A percentile compares a stretch with the other conserved stretches of the same genome.
Conservation (phyloP, 2,329 filamentous ascomycete species). For the Graphilbum ipis-grandicollis region DNA sequence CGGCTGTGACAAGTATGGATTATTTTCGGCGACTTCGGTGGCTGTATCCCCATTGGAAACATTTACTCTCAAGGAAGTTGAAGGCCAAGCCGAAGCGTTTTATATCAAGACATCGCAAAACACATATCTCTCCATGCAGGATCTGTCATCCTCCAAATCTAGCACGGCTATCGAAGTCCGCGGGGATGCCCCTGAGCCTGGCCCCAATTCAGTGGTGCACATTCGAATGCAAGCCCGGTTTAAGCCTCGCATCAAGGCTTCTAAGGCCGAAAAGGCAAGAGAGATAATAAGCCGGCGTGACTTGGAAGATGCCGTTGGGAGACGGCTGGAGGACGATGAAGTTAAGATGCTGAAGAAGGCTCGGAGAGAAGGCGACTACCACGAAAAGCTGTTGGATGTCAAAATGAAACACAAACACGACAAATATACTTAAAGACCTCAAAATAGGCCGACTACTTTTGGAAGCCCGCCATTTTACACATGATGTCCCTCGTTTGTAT, state of each 20-base stretch:
- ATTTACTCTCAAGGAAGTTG: conserved; percentile 48
- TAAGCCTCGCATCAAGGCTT: conserved; percentile 65
- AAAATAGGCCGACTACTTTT: neutral
- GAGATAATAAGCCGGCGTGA: conserved; percentile 78
- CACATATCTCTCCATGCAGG: conserved; percentile 48
- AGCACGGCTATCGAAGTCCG: conserved; percentile 45
- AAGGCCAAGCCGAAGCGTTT: conserved; percentile 49
- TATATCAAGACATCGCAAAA: conserved; percentile 57
- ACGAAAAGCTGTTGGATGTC: conserved; percentile 70
- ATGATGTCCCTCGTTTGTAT: neutral
- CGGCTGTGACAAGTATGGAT: conserved; percentile 67
- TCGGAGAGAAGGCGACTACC: conserved; percentile 71
- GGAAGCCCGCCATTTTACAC: neutral
- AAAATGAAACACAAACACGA: conserved; percentile 90
- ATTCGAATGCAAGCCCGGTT: conserved; percentile 92
- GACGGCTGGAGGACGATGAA: conserved; percentile 68
- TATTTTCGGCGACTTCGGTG: conserved; percentile 58
- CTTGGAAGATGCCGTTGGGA: conserved; percentile 63
- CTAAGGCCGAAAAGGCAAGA: conserved; percentile 65
- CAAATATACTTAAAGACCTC: conserved; percentile 41
- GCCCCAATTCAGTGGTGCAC: conserved; percentile 54
- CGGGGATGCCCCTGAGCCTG: conserved; percentile 53
- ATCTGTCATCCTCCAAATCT: conserved; percentile 30
- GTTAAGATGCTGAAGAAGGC: conserved; percentile 70
- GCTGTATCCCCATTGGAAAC: conserved; percentile 75